Evolutionary conservation across 495 filamentous ascomycete species (phyloP), one percentile per base, ranked within the genome.

Genomic region (Penicillium ucsense): DNA sequence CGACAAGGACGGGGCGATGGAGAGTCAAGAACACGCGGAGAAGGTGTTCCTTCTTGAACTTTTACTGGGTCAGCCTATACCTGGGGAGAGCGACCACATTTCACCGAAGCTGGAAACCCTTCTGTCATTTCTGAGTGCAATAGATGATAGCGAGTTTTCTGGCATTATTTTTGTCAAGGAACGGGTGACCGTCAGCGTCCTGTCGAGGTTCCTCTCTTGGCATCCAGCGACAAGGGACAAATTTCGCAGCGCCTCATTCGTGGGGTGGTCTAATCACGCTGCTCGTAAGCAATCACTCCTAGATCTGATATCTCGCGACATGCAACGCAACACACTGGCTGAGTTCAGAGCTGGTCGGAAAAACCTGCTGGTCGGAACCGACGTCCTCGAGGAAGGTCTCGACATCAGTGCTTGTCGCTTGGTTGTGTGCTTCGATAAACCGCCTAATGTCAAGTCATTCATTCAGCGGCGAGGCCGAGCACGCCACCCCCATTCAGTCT

Each of bases 361-460:
- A 31, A 92, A 95, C 54, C 70, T 98, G 2, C 72, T 98, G 7
- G 66, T 98, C 5, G 78, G 88, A 0, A 96, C 91, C 0, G 85
- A 79, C 55, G 90, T 90, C 1, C 68, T 94, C 0, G 91, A 97
- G 63, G 92, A 98, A 65, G 92, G 91, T 0, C 86, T 98, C 35
- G 91, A 96, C 61, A 76, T 96, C 3, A 83, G 84, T 6, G 81
- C 82, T 5, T 96, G 91, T 61, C 86, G 91, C 55, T 57, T 88
- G 32, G 88, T 96, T 8, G 72, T 95, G n/a, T 92, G 88, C 57
- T 94, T 86, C 56, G 80, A 94, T 49, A 66, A 74, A 35, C 88
- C 88, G 4, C 61, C 69, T 5, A 91, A 84, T 46, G 65, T 94
- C 31, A 91, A 90, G 55, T 85, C 87, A 0, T 95, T 91, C 61